Percentiles rank a stretch among this genome's conserved stretches.
phyloP scores from a whole-genome alignment of 2,329 filamentous ascomycete genomes.

The Pestalotiopsis sp. region DNA sequence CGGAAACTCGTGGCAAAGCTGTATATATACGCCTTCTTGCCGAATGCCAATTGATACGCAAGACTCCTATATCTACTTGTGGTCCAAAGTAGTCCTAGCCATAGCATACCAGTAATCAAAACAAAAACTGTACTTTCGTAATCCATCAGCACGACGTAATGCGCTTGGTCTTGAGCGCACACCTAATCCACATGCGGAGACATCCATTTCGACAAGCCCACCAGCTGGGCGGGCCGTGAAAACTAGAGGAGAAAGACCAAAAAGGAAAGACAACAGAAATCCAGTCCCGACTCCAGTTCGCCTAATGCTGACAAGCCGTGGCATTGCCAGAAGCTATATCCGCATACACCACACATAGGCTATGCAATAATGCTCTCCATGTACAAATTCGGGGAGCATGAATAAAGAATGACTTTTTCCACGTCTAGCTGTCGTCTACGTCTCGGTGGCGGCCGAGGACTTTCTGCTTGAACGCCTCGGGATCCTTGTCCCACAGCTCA shows the following conservation, averaged over 20 bases:
- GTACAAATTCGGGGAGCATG: neutral
- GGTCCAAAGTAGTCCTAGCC: neutral
- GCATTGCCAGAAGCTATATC: neutral
- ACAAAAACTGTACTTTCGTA: neutral
- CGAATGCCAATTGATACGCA: neutral
- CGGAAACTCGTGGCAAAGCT: neutral
- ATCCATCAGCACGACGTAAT: neutral
- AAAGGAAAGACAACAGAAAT: neutral
- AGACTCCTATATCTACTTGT: neutral
- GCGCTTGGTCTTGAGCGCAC: neutral
- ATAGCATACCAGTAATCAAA: neutral
- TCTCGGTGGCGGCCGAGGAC: constrained; percentile 65
- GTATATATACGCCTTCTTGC: neutral
- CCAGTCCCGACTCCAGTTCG: constrained; percentile 3
- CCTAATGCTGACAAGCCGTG: constrained; percentile 2
- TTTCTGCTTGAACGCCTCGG: constrained; percentile 83
- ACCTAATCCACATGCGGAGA: neutral
- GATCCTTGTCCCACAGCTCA: constrained; percentile 90
- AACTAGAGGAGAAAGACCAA: neutral
- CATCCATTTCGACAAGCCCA: neutral
- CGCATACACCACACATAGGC: neutral
- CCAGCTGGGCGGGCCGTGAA: neutral
- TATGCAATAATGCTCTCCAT: constrained; percentile 6
- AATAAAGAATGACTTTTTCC: neutral
- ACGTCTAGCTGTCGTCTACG: constrained; percentile 61